Evolutionary conservation across 2,329 filamentous ascomycete species (phyloP).

Genomic region (Trichophyton simii): DNA sequence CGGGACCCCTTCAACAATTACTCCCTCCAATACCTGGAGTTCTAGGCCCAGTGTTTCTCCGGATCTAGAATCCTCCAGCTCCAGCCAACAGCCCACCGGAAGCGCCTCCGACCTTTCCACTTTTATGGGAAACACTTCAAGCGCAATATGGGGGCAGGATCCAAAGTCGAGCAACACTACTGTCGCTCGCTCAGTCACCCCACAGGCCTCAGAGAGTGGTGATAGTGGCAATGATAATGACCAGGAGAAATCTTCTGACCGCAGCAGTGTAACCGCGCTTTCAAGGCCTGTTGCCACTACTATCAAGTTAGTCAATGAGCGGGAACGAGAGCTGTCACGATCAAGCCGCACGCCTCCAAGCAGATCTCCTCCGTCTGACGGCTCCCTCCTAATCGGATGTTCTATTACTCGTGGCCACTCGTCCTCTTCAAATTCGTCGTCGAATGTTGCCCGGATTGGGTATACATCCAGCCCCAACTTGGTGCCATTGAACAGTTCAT

Average conservation of each 20-base stretch:
- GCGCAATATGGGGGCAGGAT: constrained; percentile 11
- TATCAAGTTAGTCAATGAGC: constrained; percentile 27
- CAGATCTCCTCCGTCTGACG: constrained; percentile 14
- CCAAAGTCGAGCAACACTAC: constrained; percentile 14
- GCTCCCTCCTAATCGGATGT: constrained; percentile 11
- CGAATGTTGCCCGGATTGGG: constrained; percentile 29
- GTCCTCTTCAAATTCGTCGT: constrained; percentile 21
- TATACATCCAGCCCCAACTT: constrained; percentile 31
- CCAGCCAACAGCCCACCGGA: constrained; percentile 4
- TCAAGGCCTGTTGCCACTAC: constrained; percentile 20
- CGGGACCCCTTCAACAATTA: background rate
- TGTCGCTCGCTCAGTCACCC: constrained; percentile 10
- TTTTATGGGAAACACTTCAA: constrained; percentile 10
- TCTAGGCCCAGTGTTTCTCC: background rate
- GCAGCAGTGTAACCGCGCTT: constrained; percentile 20
- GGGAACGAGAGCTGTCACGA: constrained; percentile 15
- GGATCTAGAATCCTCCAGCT: constrained; percentile 3
- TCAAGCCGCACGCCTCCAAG: constrained; percentile 6
- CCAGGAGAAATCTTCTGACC: constrained; percentile 18
- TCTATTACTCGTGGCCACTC: constrained; percentile 13
- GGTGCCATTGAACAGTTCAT: constrained; percentile 28
- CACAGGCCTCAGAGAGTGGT: constrained; percentile 11
- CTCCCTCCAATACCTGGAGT: background rate
- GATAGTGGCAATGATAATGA: constrained; percentile 1
- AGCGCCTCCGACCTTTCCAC: constrained; percentile 9